phyloP scores from a whole-genome alignment of 2,329 filamentous ascomycete genomes.

The Sporothrix humicola region DNA sequence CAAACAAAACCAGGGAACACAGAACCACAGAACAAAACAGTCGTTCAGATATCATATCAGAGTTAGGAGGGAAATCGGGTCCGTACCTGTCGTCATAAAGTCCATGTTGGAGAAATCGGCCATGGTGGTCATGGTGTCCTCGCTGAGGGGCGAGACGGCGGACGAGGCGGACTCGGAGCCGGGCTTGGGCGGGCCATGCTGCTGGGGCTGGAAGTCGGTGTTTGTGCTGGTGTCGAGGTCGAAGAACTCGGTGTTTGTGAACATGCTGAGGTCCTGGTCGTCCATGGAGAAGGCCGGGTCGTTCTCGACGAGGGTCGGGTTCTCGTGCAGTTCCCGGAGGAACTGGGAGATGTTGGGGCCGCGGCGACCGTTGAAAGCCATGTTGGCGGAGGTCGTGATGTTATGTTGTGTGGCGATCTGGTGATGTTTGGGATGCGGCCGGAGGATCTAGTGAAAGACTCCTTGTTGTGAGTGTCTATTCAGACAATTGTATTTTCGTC shows the following conservation, averaged over 20 bases:
- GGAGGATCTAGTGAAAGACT: conserved; percentile 15
- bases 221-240: conserved; percentile 74
- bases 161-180: conserved; percentile 43
- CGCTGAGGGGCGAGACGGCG: conserved; percentile 39
- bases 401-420: conserved; percentile 4
- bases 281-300: conserved; percentile 67
- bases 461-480: not conserved
- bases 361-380: conserved; percentile 73
- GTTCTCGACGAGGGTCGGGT: conserved; percentile 54
- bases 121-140: conserved; percentile 51
- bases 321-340: conserved; percentile 82
- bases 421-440: not conserved
- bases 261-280: conserved; percentile 72
- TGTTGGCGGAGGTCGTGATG: conserved; percentile 43
- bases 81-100: conserved; percentile 58
- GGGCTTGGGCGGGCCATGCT: conserved; percentile 54
- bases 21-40: conserved; percentile 29
- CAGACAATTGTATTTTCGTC: not conserved
- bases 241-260: conserved; percentile 82
- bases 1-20: not conserved
- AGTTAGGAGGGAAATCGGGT: not conserved
- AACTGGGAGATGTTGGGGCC: conserved; percentile 89
- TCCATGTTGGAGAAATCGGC: conserved; percentile 56
- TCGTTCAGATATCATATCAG: conserved; percentile 20
- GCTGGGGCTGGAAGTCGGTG: conserved; percentile 62